Conservation (phyloP, 805 yeast genomes). For the Candida odintsovae region DNA sequence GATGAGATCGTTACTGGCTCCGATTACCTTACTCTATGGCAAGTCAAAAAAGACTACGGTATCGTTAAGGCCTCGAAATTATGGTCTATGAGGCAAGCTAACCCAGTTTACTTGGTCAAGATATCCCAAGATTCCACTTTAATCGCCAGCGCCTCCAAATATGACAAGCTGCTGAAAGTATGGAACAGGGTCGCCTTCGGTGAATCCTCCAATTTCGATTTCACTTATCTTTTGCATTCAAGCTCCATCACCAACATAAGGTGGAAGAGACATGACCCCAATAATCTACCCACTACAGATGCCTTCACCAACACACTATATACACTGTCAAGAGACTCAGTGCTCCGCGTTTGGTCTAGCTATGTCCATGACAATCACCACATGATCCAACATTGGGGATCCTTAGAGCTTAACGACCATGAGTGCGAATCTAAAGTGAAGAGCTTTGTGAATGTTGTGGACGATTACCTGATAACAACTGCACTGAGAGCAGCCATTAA, state of each 20-base stretch:
- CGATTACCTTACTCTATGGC: slow-evolving; percentile 47
- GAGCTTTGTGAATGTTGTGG: slow-evolving; percentile 34
- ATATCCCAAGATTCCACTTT: slow-evolving; percentile 65
- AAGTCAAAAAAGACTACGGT: slow-evolving; percentile 40
- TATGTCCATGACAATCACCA: slow-evolving; percentile 55
- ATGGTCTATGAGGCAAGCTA: slow-evolving; percentile 47
- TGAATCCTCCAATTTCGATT: slow-evolving; percentile 58
- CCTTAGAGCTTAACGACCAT: slow-evolving; percentile 26
- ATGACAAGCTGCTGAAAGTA: slow-evolving; percentile 64
- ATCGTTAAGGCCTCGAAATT: slow-evolving; percentile 25
- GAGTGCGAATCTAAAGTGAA: slow-evolving; percentile 4
- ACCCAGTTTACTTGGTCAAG: slow-evolving; percentile 49
- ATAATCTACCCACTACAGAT: slow-evolving; percentile 20
- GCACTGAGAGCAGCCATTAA: slow-evolving; percentile 15
- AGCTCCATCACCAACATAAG: slow-evolving; percentile 47
- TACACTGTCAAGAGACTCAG: slow-evolving; percentile 54
- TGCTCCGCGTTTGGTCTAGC: slow-evolving; percentile 64
- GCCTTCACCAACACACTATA: slow-evolving; percentile 49
- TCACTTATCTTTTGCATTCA: slow-evolving; percentile 64
- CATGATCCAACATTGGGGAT: slow-evolving; percentile 53
- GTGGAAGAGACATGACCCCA: slow-evolving; percentile 45
- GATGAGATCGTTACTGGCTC: slow-evolving; percentile 63
- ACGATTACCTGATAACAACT: slow-evolving; percentile 31
- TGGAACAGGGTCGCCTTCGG: slow-evolving; percentile 75
- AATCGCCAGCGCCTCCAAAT: slow-evolving; percentile 57